phyloP scores from a whole-genome alignment of 305 asterid species.

The Fraxinus greggii region DNA sequence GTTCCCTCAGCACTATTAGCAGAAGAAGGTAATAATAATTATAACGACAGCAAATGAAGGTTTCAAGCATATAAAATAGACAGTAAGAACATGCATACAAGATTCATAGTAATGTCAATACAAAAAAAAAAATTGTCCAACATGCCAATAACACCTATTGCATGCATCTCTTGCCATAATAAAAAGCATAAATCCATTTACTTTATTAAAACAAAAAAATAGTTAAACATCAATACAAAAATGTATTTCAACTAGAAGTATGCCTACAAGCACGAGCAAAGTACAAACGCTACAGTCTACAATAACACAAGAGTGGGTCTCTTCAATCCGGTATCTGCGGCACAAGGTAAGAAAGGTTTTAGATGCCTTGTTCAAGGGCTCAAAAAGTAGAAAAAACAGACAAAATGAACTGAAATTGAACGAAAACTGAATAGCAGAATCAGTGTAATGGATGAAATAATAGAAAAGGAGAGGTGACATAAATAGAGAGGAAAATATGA shows the following conservation, averaged over 20 bases:
- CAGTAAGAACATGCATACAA: neutral
- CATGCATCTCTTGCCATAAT: neutral
- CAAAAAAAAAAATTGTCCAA: neutral
- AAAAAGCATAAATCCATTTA: neutral
- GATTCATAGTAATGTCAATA: neutral
- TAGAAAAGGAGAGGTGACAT: neutral
- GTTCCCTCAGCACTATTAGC: conserved; percentile 45
- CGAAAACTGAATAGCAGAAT: neutral
- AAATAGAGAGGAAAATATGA: neutral
- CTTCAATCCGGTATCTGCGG: neutral
- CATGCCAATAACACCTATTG: neutral
- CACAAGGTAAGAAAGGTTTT: neutral
- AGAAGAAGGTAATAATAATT: neutral
- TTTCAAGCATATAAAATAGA: neutral
- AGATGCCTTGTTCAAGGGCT: neutral
- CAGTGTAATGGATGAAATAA: neutral
- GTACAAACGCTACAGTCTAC: neutral
- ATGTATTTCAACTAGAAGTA: neutral
- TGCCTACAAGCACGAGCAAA: neutral
- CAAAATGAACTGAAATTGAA: neutral
- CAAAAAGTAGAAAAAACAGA: too few species aligned
- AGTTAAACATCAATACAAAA: neutral
- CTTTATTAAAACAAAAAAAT: neutral
- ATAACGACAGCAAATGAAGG: conserved; percentile 1
- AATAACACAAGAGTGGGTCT: neutral